phyloP scores from a whole-genome alignment of 257 asterid species.

The Catharanthus roseus region DNA sequence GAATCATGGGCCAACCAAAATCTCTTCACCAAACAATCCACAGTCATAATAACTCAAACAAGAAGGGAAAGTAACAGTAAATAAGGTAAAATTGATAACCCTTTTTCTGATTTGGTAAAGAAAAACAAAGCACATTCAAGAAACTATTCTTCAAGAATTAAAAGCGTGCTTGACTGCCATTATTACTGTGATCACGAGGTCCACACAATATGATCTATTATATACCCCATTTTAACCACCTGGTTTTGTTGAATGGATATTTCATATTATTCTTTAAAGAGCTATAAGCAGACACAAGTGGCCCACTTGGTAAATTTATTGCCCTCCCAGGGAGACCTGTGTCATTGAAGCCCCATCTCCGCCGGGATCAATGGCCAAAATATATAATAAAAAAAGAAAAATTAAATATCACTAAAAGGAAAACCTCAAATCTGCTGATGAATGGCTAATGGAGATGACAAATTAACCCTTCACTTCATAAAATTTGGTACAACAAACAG shows the following conservation, averaged over 20 bases:
- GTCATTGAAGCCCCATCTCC: constrained; percentile 29
- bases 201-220: constrained; percentile 10
- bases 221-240: constrained; percentile 10
- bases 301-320: constrained; percentile 29
- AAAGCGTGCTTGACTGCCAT: constrained; percentile 12
- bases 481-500: background rate
- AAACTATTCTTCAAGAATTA: constrained; percentile 6
- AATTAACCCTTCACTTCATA: background rate
- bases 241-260: constrained; percentile 7
- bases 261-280: constrained; percentile 9
- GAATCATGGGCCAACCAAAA: constrained; percentile 6
- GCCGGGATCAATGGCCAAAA: constrained; percentile 44
- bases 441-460: background rate
- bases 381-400: background rate
- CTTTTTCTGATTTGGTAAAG: background rate
- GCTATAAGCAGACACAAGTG: constrained; percentile 20
- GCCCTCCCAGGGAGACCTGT: constrained; percentile 30
- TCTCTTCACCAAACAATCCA: constrained; percentile 10
- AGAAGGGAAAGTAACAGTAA: background rate
- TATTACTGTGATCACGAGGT: constrained; percentile 24
- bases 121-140: constrained; percentile 3
- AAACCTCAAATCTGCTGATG: constrained; percentile 14
- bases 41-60: constrained; percentile 2
- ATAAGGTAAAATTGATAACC: background rate
- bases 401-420: background rate